Evolutionary conservation across 2,329 filamentous ascomycete genomes (phyloP).

Genomic region (Claviceps fusiformis): DNA sequence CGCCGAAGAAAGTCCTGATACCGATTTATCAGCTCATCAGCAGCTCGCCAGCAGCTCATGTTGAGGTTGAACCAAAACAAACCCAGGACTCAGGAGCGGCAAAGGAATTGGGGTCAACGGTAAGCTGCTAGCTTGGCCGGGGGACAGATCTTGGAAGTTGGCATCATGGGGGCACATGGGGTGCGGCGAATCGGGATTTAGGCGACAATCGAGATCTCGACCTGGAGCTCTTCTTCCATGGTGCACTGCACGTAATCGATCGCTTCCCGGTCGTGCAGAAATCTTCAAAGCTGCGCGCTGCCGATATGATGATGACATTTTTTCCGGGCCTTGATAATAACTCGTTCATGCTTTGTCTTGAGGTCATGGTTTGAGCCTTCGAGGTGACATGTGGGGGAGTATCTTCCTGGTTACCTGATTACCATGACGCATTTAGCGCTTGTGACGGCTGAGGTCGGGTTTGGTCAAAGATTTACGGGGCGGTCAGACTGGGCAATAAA

Average conservation of each 20-base stretch:
- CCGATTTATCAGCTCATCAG: neutral
- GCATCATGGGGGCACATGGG: neutral
- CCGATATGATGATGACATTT: neutral
- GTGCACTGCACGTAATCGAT: neutral
- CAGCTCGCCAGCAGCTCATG: neutral
- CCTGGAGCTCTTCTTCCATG: neutral
- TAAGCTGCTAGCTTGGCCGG: neutral
- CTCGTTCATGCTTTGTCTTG: neutral
- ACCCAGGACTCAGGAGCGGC: neutral
- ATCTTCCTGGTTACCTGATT: too few species aligned
- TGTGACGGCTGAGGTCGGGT: too few species aligned
- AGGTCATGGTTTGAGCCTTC: neutral
- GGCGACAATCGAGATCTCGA: neutral
- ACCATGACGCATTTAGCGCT: too few species aligned
- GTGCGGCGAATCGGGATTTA: neutral
- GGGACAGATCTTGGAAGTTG: too few species aligned
- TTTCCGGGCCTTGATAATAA: neutral
- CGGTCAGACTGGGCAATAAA: too few species aligned
- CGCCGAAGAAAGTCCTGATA: neutral
- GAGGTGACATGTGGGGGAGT: too few species aligned
- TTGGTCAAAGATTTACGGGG: too few species aligned
- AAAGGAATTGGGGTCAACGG: neutral
- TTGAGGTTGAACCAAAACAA: neutral
- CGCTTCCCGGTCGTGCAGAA: neutral
- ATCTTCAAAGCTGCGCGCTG: neutral